Evolutionary conservation across 805 yeast species (phyloP), one percentile per base, ranked within the genome.

Genomic region (Candida sonorensis): DNA sequence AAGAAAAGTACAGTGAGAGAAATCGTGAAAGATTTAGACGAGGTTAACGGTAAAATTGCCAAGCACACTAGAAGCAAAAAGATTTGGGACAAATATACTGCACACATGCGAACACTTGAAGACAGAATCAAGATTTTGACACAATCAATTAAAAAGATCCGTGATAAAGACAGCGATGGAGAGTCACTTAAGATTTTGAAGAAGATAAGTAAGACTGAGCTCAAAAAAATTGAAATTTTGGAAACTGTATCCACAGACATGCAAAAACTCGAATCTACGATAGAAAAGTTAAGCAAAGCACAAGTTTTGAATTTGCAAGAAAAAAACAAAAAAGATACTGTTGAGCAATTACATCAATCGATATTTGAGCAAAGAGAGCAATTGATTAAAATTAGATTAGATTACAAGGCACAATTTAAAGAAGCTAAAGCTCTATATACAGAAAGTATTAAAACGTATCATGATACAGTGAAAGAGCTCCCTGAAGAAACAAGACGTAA

Each of bases 401-500:
- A 36, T 4, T 40, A 41, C 16, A 33, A 34, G 13, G 43, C 40
- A 5, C 31, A 37, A 17, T 15, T 44, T 16, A 42, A 43, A 23
- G 22, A 16, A 10, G 27, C 48, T 8, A 57, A 55, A 26, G 45
- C 40, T 14, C 40, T 38, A 1, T 50, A 44, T 22, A 38, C 37
- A 4, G 29, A 33, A 5, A 41, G 45, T 18, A 38, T 46, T 17
- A 41, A 50, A 9, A 55, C 51, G 9, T 70, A 64, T 40, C 51
- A 53, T 5, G 48, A 42, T 9, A 59, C 64, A 9, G 54, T 63
- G 14, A 46, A 37, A 9, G 53, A 56, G 16, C 63, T 64, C 26
- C 55, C 59, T 16, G 61, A 60, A 31, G 62, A 62, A 31, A 66
- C 62, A 32, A 61, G 59, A 20, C 53, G 64, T 7, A 64, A 58